Percentiles rank a stretch among this genome's conserved stretches.
phyloP scores from a whole-genome alignment of 2,329 filamentous ascomycete genomes.

The Phyllosticta ampelicida region DNA sequence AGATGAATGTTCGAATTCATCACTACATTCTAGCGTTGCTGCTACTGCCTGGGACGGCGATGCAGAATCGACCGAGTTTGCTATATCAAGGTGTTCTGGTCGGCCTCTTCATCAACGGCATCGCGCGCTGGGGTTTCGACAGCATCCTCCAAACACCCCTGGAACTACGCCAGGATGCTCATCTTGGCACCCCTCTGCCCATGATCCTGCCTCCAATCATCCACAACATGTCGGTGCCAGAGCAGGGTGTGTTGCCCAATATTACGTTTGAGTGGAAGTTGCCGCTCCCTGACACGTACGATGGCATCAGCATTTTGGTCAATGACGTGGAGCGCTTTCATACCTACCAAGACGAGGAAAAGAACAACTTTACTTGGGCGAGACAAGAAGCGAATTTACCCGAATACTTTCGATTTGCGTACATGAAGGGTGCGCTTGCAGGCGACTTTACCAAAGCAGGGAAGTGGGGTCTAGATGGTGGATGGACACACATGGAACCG shows the following conservation, averaged over 20 bases:
- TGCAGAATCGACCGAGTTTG: slow-evolving; percentile 76
- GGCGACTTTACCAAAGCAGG: slow-evolving; percentile 70
- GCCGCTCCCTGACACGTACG: slow-evolving; percentile 41
- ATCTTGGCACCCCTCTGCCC: slow-evolving; percentile 50
- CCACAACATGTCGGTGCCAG: slow-evolving; percentile 36
- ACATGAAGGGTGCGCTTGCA: slow-evolving; percentile 52
- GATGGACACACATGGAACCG: slow-evolving; percentile 55
- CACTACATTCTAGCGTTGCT: slow-evolving; percentile 88
- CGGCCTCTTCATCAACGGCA: slow-evolving; percentile 87
- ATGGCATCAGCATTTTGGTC: slow-evolving; percentile 69
- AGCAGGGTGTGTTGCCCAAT: slow-evolving; percentile 36
- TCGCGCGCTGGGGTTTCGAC: slow-evolving; percentile 90
- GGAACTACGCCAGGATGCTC: slow-evolving; percentile 49
- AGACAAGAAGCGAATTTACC: slow-evolving; percentile 34
- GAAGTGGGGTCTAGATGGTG: slow-evolving; percentile 52
- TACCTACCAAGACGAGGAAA: slow-evolving; percentile 51
- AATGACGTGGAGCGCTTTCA: slow-evolving; percentile 77
- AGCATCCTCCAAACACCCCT: slow-evolving; percentile 72
- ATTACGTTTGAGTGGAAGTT: slow-evolving; percentile 53
- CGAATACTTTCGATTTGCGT: slow-evolving; percentile 71
- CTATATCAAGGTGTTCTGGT: slow-evolving; percentile 83
- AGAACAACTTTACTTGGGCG: slow-evolving; percentile 48
- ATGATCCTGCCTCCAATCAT: slow-evolving; percentile 31
- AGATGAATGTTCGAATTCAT: slow-evolving; percentile 76
- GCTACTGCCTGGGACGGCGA: slow-evolving; percentile 74